Evolutionary conservation across 2,329 filamentous ascomycete genomes (phyloP), one percentile per base, ranked within the genome.

Genomic region (Curvularia spicifera): DNA sequence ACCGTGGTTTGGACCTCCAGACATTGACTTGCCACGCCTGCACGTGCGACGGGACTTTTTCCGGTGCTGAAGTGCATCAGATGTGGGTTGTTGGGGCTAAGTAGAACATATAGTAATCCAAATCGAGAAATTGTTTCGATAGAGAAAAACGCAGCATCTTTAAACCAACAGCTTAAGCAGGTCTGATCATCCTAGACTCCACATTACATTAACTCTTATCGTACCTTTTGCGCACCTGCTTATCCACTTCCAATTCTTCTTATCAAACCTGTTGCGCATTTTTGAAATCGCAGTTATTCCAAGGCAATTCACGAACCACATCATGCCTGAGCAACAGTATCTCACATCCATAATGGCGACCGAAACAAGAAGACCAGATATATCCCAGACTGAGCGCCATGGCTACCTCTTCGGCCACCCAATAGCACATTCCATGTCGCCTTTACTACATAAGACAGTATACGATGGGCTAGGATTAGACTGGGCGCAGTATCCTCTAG

Each of bases 361-460:
- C 24, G 56, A 61, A 44, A 63, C 56, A 18, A 52, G 39, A 31
- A 42, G 54, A 24, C 61, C 66, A 53, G 58, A 66, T 3, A 51
- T 61, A 26, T 62, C 61, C 22, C 61, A 61, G 18, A 64, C 70
- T 10, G 66, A 84, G 62, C 77, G 80, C 24, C 79, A 83, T 63
- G 83, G 82, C 61, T 85, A 85, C 64, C 80, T 86, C 22, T 85
- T 85, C 60, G 84, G 84, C 55, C 81, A 84, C 68, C 84, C 81
- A 5, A 83, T 86, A 45, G 78, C 83, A 37, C 84, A 86, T 66
- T 85, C 83, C 5, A 78, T 84, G 66, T 85, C 83, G 0, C 84
- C 84, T 6, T 72, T 82, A 3, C 75, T 86, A 9, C 84, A 86
- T 69, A 77, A 82, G 57, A 84, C 83, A 3, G 78, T 85, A 58